Conservation (phyloP, 1,284 basidiomycete species). For the Trichosporon ovoides region DNA sequence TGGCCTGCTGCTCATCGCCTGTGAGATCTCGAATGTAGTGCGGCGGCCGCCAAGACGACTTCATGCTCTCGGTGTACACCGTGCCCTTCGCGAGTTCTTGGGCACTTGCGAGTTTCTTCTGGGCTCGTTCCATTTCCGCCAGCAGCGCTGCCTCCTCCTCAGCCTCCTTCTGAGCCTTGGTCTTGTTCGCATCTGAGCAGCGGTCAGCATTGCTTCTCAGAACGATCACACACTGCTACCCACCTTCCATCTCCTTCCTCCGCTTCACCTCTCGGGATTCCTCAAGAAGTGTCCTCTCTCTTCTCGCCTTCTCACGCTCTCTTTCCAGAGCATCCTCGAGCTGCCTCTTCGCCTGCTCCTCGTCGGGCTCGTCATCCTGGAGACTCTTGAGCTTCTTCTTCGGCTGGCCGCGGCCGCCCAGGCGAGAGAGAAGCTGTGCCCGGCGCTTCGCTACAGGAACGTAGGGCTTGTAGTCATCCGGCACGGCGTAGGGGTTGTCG, state of each 20-base stretch:
- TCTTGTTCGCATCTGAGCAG: constrained; percentile 71
- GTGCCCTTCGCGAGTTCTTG: constrained; percentile 91
- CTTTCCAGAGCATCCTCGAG: constrained; percentile 11
- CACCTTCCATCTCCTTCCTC: constrained; percentile 72
- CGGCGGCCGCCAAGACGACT: constrained; percentile 86
- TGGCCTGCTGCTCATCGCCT: constrained; percentile 62
- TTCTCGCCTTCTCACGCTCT: constrained; percentile 59
- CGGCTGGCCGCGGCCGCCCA: constrained; percentile 51
- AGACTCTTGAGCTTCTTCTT: constrained; percentile 13
- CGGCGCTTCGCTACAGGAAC: constrained; percentile 36
- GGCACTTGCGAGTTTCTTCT: constrained; percentile 82
- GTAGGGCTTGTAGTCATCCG: constrained; percentile 24
- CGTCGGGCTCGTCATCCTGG: constrained; percentile 10
- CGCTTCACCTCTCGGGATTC: constrained; percentile 90
- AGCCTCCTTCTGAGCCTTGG: constrained; percentile 70
- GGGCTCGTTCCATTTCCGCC: constrained; percentile 79
- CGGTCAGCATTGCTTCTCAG: neutral
- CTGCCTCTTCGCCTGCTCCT: constrained; percentile 9
- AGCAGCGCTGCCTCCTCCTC: constrained; percentile 88
- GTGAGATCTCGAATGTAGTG: constrained; percentile 69
- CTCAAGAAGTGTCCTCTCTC: constrained; percentile 75
- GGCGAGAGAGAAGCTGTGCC: constrained; percentile 46
- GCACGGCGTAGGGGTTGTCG: constrained; percentile 33
- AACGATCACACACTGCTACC: constrained; percentile 16
- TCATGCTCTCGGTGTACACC: constrained; percentile 77